Percentiles rank a stretch among this genome's conserved stretches.
These are phyloP conservation scores for Panicum miliaceum DNA, from an alignment of 176 grass and related monocot genomes.

Conservation along the genomic window DNA sequence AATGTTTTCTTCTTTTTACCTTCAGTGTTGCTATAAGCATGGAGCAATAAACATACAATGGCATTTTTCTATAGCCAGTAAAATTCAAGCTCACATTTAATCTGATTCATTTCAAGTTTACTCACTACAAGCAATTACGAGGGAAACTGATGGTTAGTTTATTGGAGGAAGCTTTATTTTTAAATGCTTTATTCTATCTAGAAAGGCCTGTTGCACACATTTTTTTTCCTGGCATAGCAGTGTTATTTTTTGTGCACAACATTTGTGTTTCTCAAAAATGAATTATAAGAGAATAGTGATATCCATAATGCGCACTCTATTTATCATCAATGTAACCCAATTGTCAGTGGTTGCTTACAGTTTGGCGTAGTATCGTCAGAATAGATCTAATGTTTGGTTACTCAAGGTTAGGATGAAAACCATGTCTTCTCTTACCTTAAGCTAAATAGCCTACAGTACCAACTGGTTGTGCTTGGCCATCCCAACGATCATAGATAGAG, in stretches of 20 bases:
- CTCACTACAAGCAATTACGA: background rate
- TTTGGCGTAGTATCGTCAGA: conserved; percentile 2
- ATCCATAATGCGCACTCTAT: background rate
- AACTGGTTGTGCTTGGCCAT: background rate
- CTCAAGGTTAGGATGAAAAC: conserved; percentile 16
- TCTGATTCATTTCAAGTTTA: conserved; percentile 10
- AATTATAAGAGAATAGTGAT: conserved; percentile 18
- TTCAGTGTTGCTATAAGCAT: background rate
- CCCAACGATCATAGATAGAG: background rate
- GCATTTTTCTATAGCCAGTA: background rate
- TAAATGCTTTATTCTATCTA: background rate
- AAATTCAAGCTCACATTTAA: background rate
- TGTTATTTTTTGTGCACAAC: conserved; percentile 12
- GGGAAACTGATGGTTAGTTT: background rate
- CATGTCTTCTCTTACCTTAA: conserved; percentile 27
- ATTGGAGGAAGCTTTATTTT: conserved; percentile 11
- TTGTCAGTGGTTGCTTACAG: conserved; percentile 18
- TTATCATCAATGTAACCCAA: background rate
- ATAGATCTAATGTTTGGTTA: background rate
- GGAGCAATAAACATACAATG: background rate
- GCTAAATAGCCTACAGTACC: conserved; percentile 2
- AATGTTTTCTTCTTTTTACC: background rate
- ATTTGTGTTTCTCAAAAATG: background rate
- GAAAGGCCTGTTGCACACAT: background rate
- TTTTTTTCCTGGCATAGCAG: background rate